phyloP scores from a whole-genome alignment of 1,284 basidiomycete genomes.

The Leccinum angustisporum region DNA sequence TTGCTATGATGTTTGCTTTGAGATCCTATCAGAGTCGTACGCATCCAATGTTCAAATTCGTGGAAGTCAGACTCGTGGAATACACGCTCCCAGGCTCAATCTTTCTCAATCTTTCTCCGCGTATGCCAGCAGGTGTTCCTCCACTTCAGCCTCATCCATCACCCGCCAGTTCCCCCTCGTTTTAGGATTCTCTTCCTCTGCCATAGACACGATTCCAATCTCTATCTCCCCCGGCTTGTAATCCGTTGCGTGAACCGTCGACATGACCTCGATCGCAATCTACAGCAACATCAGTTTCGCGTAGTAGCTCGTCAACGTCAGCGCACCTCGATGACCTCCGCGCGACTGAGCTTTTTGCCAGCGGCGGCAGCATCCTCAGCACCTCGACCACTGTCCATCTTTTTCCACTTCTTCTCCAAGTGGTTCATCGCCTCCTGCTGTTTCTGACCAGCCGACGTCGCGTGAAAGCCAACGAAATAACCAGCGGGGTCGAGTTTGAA shows the following conservation, averaged over 20 bases:
- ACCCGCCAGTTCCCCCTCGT: slow-evolving; percentile 78
- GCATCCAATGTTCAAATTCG: slow-evolving; percentile 1
- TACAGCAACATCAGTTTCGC: slow-evolving; percentile 36
- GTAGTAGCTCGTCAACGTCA: slow-evolving; percentile 17
- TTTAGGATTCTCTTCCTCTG: slow-evolving; percentile 66
- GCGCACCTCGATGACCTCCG: slow-evolving; percentile 82
- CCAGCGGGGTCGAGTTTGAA: slow-evolving; percentile 99
- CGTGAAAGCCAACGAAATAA: slow-evolving; percentile 98
- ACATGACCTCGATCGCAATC: slow-evolving; percentile 95
- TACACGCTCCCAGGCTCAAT: slow-evolving; percentile 16
- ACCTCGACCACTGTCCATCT: slow-evolving; percentile 73
- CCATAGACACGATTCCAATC: slow-evolving; percentile 78
- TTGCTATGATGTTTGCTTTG: slow-evolving; percentile 36
- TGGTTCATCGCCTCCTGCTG: slow-evolving; percentile 99
- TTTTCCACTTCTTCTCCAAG: slow-evolving; percentile 99
- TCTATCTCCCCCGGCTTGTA: slow-evolving; percentile 91
- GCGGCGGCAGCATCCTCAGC: slow-evolving; percentile 73
- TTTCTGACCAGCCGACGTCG: slow-evolving; percentile 94
- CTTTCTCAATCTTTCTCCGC: slow-evolving; percentile 82
- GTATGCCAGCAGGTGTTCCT: slow-evolving; percentile 83
- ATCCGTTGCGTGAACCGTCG: slow-evolving; percentile 91
- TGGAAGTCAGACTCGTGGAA: slow-evolving; percentile 2
- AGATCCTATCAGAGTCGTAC: neutral
- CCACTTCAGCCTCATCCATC: slow-evolving; percentile 82
- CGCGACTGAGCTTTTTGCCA: slow-evolving; percentile 61